Evolutionary conservation across 2,329 filamentous ascomycete genomes (phyloP).

Genomic region (Metarhizium anisopliae): DNA sequence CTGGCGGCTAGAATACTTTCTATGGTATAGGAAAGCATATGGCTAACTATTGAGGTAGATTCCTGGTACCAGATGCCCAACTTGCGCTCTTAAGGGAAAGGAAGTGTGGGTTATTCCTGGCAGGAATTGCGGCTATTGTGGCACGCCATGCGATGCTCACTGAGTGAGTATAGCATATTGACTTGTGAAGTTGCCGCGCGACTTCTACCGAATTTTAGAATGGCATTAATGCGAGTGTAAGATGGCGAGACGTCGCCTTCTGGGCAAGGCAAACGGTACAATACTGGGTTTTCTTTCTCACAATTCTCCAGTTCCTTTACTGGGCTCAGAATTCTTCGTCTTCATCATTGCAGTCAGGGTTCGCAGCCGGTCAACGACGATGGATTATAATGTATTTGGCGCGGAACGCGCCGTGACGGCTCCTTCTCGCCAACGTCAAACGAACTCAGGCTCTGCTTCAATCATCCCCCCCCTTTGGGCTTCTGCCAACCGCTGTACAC

Average conservation of each 20-base stretch:
- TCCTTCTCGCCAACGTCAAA: not conserved
- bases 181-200: not conserved
- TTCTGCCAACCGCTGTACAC: not conserved
- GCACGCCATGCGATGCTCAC: conserved; percentile 29
- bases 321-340: not conserved
- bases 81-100: conserved; percentile 36
- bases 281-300: not conserved
- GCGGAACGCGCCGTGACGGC: not conserved
- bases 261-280: not conserved
- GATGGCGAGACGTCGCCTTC: not conserved
- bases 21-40: not conserved
- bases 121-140: conserved; percentile 40
- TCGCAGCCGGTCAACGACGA: not conserved
- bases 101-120: conserved; percentile 50
- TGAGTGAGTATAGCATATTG: not conserved
- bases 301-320: not conserved
- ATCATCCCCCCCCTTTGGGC: not conserved
- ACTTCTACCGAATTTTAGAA: not conserved
- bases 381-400: not conserved
- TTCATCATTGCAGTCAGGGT: not conserved
- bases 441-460: not conserved
- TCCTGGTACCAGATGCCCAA: conserved; percentile 43
- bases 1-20: not conserved
- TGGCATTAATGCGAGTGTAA: not conserved
- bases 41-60: conserved; percentile 19